Conservation (phyloP, 148 eudicot genomes). For the Silene conica region DNA sequence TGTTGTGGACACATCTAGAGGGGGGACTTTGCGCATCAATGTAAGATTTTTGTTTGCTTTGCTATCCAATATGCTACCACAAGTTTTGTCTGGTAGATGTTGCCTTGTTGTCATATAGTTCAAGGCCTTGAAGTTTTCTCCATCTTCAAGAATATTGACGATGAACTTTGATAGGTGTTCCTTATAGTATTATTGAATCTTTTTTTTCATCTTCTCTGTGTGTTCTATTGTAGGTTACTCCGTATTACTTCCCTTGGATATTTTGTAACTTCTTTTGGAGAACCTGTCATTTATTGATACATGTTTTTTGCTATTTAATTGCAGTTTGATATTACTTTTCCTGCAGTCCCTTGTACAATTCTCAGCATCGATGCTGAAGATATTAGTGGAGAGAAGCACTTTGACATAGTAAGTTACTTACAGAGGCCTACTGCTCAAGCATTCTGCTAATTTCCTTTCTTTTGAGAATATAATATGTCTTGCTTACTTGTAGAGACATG, state of each 20-base stretch:
- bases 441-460: not conserved
- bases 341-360: constrained; percentile 68
- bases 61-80: not conserved
- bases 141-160: too few species aligned
- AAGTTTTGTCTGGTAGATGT: not conserved
- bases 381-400: constrained; percentile 95
- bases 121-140: not conserved
- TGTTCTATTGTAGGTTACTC: not conserved
- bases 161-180: not conserved
- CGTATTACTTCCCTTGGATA: not conserved
- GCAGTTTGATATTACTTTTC: constrained; percentile 98
- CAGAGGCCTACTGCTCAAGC: constrained; percentile 3
- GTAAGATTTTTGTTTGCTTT: constrained; percentile 38
- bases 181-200: not conserved
- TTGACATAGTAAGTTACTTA: constrained; percentile 67
- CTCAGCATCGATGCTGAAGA: constrained; percentile 91
- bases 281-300: constrained; percentile 14
- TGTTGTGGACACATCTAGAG: constrained; percentile 88
- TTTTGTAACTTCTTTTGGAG: constrained; percentile 1
- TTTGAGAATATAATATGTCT: constrained; percentile 7
- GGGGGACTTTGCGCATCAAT: constrained; percentile 66
- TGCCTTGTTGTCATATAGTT: not conserved
- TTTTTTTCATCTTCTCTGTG: not conserved
- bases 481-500: constrained; percentile 63
- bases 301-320: constrained; percentile 20